Evolutionary conservation across 352 stramenopile genomes (phyloP).

Genomic region (Pythium insidiosum): DNA sequence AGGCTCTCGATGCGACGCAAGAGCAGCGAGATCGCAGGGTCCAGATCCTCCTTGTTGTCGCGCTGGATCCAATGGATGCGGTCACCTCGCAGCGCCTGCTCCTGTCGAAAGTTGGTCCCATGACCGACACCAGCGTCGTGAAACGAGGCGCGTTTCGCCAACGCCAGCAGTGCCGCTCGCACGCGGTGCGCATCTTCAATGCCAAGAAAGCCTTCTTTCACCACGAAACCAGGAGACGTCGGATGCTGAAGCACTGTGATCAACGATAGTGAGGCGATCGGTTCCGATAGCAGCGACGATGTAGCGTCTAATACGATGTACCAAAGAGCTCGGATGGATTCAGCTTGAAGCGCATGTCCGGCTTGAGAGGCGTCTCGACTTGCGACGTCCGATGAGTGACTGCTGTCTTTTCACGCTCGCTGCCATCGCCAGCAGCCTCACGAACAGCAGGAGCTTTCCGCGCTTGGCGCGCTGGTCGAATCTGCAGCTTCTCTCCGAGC

Average conservation of each 20-base stretch:
- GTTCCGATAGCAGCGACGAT: background rate
- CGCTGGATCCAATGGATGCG: slow-evolving; percentile 60
- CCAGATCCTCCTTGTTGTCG: slow-evolving; percentile 24
- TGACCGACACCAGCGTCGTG: slow-evolving; percentile 41
- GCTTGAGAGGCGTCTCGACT: too few species aligned
- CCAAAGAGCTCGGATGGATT: slow-evolving; percentile 60
- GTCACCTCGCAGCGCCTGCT: slow-evolving; percentile 43
- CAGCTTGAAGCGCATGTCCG: slow-evolving; percentile 12
- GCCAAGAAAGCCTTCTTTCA: slow-evolving; percentile 43
- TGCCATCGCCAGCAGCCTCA: too few species aligned
- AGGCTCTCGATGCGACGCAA: slow-evolving; percentile 40
- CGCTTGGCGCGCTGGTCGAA: too few species aligned
- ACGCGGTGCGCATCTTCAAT: slow-evolving; percentile 19
- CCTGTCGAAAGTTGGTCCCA: slow-evolving; percentile 28
- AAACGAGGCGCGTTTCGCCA: slow-evolving; percentile 22
- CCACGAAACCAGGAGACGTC: slow-evolving; percentile 42
- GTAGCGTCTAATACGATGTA: slow-evolving; percentile 8
- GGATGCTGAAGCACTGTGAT: slow-evolving; percentile 31
- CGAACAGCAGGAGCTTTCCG: too few species aligned
- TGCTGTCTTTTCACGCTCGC: too few species aligned
- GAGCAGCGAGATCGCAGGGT: slow-evolving; percentile 30
- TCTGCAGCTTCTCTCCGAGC: slow-evolving; percentile 29
- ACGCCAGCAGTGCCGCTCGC: slow-evolving; percentile 25
- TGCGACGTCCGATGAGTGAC: too few species aligned
- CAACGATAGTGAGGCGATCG: background rate